These are phyloP conservation scores for Corchorus olitorius DNA, from an alignment of 345 rosid species.

Conservation along the genomic window DNA sequence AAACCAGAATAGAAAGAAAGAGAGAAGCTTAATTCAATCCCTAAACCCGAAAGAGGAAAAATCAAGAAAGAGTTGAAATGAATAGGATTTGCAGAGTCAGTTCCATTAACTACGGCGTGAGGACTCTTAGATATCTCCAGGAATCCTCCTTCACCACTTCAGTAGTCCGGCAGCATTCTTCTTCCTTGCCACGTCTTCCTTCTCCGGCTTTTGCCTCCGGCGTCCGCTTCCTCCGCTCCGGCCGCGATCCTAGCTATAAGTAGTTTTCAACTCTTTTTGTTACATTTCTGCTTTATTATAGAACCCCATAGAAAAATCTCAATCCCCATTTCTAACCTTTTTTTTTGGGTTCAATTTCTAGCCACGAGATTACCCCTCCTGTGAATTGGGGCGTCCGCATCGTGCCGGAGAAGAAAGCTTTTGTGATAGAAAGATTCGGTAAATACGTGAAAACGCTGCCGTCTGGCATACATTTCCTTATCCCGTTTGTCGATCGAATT, in stretches of 20 bases:
- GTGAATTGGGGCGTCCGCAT: slow-evolving; percentile 86
- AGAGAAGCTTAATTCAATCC: not conserved
- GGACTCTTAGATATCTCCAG: slow-evolving; percentile 31
- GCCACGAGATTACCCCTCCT: slow-evolving; percentile 77
- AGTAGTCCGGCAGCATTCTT: slow-evolving; percentile 23
- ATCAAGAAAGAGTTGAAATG: not conserved
- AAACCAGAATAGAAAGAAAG: not conserved
- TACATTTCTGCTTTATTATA: not conserved
- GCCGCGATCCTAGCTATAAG: slow-evolving; percentile 48
- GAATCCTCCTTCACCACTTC: slow-evolving; percentile 30
- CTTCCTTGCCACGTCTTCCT: slow-evolving; percentile 15
- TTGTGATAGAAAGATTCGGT: slow-evolving; percentile 86
- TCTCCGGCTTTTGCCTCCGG: slow-evolving; percentile 31
- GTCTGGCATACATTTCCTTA: slow-evolving; percentile 82
- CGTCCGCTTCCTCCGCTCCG: slow-evolving; percentile 52
- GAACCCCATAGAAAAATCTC: not conserved
- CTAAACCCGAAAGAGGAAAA: not conserved
- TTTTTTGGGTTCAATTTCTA: slow-evolving; percentile 17
- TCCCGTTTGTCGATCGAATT: slow-evolving; percentile 86
- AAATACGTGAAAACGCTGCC: slow-evolving; percentile 76
- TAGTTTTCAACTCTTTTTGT: not conserved
- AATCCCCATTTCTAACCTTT: not conserved
- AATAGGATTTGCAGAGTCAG: slow-evolving; percentile 25
- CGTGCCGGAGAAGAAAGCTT: slow-evolving; percentile 91
- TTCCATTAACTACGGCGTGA: slow-evolving; percentile 26